Conservation (phyloP, 2,329 filamentous ascomycete species). For the Ophiostoma perfectum region DNA sequence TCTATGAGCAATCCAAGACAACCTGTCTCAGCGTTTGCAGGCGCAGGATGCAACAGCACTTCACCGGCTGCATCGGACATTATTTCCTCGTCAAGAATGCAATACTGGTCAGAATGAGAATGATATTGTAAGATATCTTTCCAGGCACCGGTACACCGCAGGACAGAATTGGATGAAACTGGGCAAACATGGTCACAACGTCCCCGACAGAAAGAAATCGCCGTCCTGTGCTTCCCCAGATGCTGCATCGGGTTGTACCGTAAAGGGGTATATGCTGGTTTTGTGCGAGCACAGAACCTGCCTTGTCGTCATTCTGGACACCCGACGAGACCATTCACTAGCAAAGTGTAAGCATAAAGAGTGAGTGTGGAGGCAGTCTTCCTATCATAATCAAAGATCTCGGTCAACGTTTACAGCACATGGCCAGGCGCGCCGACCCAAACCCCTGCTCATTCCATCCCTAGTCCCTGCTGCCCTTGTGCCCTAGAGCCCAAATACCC, state of each 20-base stretch:
- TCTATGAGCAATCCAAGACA: background rate
- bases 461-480: background rate
- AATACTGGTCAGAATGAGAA: background rate
- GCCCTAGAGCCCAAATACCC: no score
- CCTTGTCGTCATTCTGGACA: no score
- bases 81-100: background rate
- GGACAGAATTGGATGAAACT: background rate
- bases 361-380: background rate
- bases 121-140: no score
- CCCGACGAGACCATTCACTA: no score
- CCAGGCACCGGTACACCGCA: no score
- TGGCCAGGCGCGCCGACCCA: background rate
- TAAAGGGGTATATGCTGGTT: background rate
- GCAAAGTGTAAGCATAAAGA: no score
- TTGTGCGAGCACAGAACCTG: no score
- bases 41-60: background rate
- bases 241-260: background rate
- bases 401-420: background rate
- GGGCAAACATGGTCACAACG: background rate
- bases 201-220: constrained; percentile 13
- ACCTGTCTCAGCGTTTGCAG: background rate
- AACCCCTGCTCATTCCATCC: background rate
- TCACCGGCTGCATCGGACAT: constrained; percentile 1
- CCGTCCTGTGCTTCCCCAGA: constrained; percentile 14
- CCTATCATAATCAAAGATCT: background rate